Percentiles rank a stretch among this genome's conserved stretches.
phyloP scores from a whole-genome alignment of 768 basidiomycete species.

The Suillus paluster region DNA sequence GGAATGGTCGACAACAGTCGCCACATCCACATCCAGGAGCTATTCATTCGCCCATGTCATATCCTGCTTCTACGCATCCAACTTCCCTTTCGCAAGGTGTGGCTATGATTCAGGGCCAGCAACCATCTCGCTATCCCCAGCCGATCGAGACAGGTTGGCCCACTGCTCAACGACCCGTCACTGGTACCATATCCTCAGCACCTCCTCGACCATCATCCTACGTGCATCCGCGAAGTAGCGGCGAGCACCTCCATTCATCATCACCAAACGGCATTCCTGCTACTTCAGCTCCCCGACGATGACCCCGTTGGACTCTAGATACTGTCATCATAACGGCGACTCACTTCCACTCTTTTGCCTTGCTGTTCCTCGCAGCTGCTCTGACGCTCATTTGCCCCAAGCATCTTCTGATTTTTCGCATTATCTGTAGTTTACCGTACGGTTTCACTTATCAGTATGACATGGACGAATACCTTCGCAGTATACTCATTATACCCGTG shows the following conservation, averaged over 20 bases:
- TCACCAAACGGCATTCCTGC: conserved; percentile 50
- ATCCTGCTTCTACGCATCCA: conserved; percentile 49
- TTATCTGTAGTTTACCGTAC: conserved; percentile 67
- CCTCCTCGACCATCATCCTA: conserved; percentile 58
- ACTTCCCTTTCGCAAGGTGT: conserved; percentile 49
- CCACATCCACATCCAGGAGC: conserved; percentile 44
- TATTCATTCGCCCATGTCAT: conserved; percentile 49
- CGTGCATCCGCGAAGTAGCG: conserved; percentile 48
- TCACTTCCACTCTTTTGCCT: conserved; percentile 20
- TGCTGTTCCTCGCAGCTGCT: conserved; percentile 31
- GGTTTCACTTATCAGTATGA: conserved; percentile 51
- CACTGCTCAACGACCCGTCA: conserved; percentile 42
- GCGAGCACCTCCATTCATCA: conserved; percentile 45
- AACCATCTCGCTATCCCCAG: conserved; percentile 43
- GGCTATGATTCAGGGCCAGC: conserved; percentile 47
- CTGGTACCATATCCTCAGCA: conserved; percentile 36
- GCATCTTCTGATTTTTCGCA: conserved; percentile 45
- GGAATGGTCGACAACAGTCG: conserved; percentile 45
- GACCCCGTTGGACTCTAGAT: conserved; percentile 25
- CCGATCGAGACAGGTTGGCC: conserved; percentile 51
- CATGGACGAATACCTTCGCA: conserved; percentile 66
- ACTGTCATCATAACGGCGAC: conserved; percentile 8
- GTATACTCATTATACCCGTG: conserved; percentile 63
- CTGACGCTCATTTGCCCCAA: conserved; percentile 30
- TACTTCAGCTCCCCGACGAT: conserved; percentile 49